Evolutionary conservation across 768 basidiomycete genomes (phyloP), one percentile per base, ranked within the genome.

Genomic region (Trametes gibbosa): DNA sequence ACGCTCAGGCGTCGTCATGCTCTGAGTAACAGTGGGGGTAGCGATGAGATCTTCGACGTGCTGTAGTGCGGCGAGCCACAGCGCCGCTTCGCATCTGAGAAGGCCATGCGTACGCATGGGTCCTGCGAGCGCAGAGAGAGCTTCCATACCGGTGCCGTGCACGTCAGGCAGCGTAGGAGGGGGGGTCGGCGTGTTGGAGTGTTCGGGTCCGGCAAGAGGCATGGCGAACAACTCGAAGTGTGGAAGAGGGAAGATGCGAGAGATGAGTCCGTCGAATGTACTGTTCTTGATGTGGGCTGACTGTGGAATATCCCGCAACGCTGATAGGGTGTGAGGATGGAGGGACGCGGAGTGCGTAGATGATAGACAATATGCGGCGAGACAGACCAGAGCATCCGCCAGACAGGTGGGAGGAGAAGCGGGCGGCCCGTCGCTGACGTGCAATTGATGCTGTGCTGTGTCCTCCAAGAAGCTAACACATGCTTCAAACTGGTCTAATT

Each of bases 1-100:
- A 12, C 50, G 51, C 25, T 53, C 69, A 66, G 35, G 66, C 49
- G 29, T 52, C 57, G 21, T 57, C 59, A 47, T 53, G 50, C 50
- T 58, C 42, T 48, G 51, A 21, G 58, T 48, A 14, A 61, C 42
- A 29, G 54, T 37, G 1, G 62, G 65, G 57, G 41, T 72, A 55
- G 27, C 65, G 65, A 41, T 69, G 66, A 66, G 45, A 16, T 50
- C 57, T 58, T 84, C 83, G 53, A 83, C 71, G 57, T 79, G 73
- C 39, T 70, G 73, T 23, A 84, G 77, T 5, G 77, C 77, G 54
- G 79, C 81, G 16, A 76, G 74, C 78, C 80, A 84, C 23, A 84
- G 63, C 9, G 81, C 81, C 9, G 81, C 80, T 52, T 83, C 81
- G 17, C 81, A 72, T 7, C 63, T 70, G 7, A 74, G 71, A 16